Evolutionary conservation across 257 asterid species (phyloP), one percentile per base, ranked within the genome.

Genomic region (Solanum appendiculatum): DNA sequence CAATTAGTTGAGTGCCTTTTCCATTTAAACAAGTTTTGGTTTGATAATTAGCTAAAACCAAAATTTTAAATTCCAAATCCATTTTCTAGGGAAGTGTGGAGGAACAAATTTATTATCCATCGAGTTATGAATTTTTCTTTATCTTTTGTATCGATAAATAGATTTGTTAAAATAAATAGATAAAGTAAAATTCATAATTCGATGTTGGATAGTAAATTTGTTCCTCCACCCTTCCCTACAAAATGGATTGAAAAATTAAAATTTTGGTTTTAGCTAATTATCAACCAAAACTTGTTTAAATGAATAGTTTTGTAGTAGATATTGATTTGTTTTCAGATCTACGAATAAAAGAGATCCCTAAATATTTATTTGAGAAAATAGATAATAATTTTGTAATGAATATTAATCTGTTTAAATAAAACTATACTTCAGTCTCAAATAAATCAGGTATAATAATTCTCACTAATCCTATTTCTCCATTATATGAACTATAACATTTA

Each of bases 1-100:
- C 90, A 88, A 88, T 29, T 68, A 70, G 92, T 89, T 88, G 92
- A 85, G 89, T 69, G 54, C 51, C 14, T 16, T 66, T 48, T 29
- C 48, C 31, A 69, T 63, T 85, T 85, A 68, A 69, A 29, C 25
- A 27, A 64, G 4, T 31, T 63, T 84, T 40, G 27, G 21, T 42
- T 84, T 64, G 6, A 54, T 82, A 46, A 60, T 60, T 31, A 60
- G 40, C 20, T 84, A 37, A 42, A 16, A 7, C 60, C 9, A 84
- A 84, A 64, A 39, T 5, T 64, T 8, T 25, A 25, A 64, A n/a
- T 37, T 60, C 48, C 39, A 20, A 66, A 31, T 9, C 20, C 58
- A 84, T 9, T 60, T 3, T 84, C 56, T 36, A 25, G 39, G 39
- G 31, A 58, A 18, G 13, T 11, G 29, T 0, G 7, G 34, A 39